Conservation (phyloP, 2,329 filamentous ascomycete species). For the Trichoderma aggressivum region DNA sequence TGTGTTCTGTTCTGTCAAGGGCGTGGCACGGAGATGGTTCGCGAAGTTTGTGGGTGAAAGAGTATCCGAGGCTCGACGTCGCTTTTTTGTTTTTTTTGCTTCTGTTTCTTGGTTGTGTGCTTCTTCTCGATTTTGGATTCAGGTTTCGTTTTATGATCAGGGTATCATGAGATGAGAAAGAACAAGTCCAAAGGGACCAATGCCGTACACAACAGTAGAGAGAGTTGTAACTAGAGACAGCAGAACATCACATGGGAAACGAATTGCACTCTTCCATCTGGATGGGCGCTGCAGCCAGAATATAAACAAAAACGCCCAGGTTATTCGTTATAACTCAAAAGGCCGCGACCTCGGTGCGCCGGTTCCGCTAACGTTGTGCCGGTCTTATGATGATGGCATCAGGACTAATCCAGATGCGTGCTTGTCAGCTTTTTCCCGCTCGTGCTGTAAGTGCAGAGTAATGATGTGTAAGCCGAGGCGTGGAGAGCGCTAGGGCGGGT, state of each 20-base stretch:
- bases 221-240: not conserved
- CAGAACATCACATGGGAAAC: not conserved
- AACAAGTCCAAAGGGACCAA: not conserved
- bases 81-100: not conserved
- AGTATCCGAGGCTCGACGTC: not conserved
- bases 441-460: not conserved
- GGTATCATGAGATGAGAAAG: not conserved
- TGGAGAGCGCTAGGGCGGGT: not conserved
- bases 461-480: slow-evolving; percentile 14
- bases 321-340: not conserved
- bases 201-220: not conserved
- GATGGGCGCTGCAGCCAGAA: not conserved
- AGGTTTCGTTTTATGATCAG: not conserved
- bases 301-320: not conserved
- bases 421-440: not conserved
- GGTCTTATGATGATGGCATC: slow-evolving; percentile 3
- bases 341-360: slow-evolving; percentile 4
- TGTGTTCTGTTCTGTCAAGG: no score
- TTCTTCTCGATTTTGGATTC: not conserved
- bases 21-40: not conserved
- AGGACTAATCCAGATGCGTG: not conserved
- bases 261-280: not conserved
- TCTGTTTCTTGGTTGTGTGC: not conserved
- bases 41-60: not conserved
- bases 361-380: not conserved